These are phyloP conservation scores for Candolleomyces eurysporus DNA, from an alignment of 768 basidiomycete species.

Conservation along the genomic window DNA sequence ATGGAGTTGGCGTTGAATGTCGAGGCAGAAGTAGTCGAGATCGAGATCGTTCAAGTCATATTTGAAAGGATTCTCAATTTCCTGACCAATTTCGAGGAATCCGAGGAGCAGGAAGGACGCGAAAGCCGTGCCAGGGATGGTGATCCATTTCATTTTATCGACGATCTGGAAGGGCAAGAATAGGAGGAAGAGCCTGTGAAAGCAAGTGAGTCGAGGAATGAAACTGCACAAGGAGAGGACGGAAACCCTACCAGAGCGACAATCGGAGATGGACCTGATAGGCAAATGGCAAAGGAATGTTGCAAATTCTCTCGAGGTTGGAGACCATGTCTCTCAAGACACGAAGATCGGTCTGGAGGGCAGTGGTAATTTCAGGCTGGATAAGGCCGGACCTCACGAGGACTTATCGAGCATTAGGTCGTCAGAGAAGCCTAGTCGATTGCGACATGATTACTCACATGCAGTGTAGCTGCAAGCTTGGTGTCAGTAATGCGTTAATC, in stretches of 20 bases:
- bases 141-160: slow-evolving; percentile 41
- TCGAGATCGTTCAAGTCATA: slow-evolving; percentile 69
- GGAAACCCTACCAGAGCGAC: slow-evolving; percentile 48
- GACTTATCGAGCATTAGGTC: slow-evolving; percentile 40
- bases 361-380: slow-evolving; percentile 51
- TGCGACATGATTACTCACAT: slow-evolving; percentile 43
- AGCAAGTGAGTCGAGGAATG: background rate
- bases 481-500: slow-evolving; percentile 3
- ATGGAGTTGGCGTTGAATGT: slow-evolving; percentile 66
- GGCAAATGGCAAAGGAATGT: slow-evolving; percentile 63
- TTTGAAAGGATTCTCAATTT: slow-evolving; percentile 69
- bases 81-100: slow-evolving; percentile 70
- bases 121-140: slow-evolving; percentile 62
- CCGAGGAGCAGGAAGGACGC: slow-evolving; percentile 62
- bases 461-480: slow-evolving; percentile 38
- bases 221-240: slow-evolving; percentile 21
- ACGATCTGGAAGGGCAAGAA: slow-evolving; percentile 54
- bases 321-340: slow-evolving; percentile 50
- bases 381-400: slow-evolving; percentile 44
- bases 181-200: slow-evolving; percentile 39
- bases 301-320: slow-evolving; percentile 54
- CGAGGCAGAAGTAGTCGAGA: slow-evolving; percentile 66
- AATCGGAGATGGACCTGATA: slow-evolving; percentile 68
- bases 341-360: slow-evolving; percentile 39
- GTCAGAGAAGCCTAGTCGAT: slow-evolving; percentile 31